phyloP scores from a whole-genome alignment of 2,329 filamentous ascomycete genomes.

The Pseudogymnoascus sp. region DNA sequence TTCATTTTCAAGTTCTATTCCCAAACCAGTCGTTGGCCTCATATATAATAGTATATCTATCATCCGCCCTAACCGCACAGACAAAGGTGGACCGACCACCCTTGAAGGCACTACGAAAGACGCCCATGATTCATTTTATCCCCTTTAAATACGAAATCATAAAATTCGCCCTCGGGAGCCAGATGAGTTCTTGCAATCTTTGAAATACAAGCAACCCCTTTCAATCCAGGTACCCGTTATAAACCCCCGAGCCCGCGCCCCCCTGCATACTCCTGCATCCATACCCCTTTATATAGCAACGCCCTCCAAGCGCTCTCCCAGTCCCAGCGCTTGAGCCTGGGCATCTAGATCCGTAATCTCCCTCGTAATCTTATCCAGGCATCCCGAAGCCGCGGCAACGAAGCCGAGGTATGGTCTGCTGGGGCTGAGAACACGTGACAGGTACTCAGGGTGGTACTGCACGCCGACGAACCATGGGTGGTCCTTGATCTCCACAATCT shows the following conservation, averaged over 20 bases:
- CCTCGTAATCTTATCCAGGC: conserved; percentile 25
- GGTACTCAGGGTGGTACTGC: conserved; percentile 85
- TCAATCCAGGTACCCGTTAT: background rate
- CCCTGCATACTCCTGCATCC: background rate
- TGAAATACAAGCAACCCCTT: background rate
- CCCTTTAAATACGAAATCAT: conserved; percentile 2
- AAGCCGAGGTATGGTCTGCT: conserved; percentile 76
- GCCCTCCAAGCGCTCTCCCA: conserved; percentile 4
- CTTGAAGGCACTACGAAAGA: background rate
- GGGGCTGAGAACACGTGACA: conserved; percentile 65
- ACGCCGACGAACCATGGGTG: conserved; percentile 81
- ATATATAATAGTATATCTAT: conserved; percentile 9
- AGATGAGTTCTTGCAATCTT: background rate
- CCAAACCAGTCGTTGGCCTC: conserved; percentile 8
- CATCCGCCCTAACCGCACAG: background rate
- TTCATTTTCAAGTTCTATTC: conserved; percentile 7
- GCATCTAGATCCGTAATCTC: conserved; percentile 11
- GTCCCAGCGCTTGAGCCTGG: background rate
- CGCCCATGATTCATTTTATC: conserved; percentile 8
- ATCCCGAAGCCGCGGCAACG: conserved; percentile 57
- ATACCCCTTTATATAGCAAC: background rate
- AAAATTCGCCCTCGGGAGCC: background rate
- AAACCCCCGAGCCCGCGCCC: background rate
- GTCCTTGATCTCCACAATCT: conserved; percentile 72
- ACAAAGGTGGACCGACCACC: background rate